phyloP scores from a whole-genome alignment of 331 rosid species.

The Quercus lobata region DNA sequence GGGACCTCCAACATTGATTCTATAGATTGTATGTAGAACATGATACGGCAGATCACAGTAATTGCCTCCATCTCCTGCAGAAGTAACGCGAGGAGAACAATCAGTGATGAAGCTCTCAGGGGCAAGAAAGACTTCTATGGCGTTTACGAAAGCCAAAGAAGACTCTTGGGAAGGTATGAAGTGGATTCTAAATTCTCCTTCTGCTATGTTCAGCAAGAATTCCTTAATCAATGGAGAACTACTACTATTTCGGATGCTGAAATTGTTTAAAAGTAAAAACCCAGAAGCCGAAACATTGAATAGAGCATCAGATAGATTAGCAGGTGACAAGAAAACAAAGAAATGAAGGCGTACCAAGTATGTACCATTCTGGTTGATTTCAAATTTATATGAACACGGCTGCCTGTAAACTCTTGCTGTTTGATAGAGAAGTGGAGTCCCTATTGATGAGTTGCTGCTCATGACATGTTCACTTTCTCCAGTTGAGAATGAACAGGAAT shows the following conservation, averaged over 20 bases:
- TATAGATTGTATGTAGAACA: background rate
- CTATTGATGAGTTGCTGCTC: background rate
- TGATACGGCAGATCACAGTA: rapidly evolving
- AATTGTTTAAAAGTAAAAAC: slow-evolving; percentile 21
- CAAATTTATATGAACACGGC: slow-evolving; percentile 24
- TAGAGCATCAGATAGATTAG: slow-evolving; percentile 21
- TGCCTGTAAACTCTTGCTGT: slow-evolving; percentile 28
- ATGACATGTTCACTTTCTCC: background rate
- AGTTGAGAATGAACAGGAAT: background rate
- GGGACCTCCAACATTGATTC: background rate
- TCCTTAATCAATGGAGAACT: slow-evolving; percentile 27
- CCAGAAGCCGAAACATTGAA: slow-evolving; percentile 40
- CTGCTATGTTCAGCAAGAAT: slow-evolving; percentile 8
- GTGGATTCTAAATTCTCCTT: slow-evolving; percentile 4
- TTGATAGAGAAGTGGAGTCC: slow-evolving; percentile 22
- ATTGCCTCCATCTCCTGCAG: background rate
- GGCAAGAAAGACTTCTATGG: background rate
- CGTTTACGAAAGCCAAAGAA: background rate
- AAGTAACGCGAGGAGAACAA: background rate
- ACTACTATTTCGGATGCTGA: background rate
- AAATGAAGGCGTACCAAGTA: slow-evolving; percentile 62
- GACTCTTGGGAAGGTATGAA: slow-evolving; percentile 8
- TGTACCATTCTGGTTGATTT: background rate
- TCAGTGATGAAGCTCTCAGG: background rate
- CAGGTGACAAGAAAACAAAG: slow-evolving; percentile 24